These are phyloP conservation scores for Staphylotrichum tortipilum DNA, from an alignment of 495 filamentous ascomycete genomes.

Conservation along the genomic window DNA sequence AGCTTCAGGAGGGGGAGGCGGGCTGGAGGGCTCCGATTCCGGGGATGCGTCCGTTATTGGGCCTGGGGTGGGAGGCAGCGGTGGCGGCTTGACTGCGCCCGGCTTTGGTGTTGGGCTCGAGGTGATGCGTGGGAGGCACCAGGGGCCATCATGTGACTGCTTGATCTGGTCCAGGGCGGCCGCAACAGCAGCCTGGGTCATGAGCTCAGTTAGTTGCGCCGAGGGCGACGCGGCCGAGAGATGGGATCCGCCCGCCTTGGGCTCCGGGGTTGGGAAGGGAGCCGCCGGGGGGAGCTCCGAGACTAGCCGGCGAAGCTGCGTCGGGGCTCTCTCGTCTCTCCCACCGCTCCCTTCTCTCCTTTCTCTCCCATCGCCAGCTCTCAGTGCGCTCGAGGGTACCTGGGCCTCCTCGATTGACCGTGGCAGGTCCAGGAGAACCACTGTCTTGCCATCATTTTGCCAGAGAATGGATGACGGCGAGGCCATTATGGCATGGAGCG, in stretches of 20 bases:
- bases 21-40: neutral
- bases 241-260: conserved; percentile 19
- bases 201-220: conserved; percentile 37
- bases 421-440: conserved; percentile 37
- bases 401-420: conserved; percentile 41
- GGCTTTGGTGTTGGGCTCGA: neutral
- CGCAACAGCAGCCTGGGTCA: conserved; percentile 35
- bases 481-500: conserved; percentile 3
- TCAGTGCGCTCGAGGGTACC: conserved; percentile 21
- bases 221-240: conserved; percentile 14
- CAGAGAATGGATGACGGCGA: conserved; percentile 24
- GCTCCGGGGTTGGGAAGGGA: conserved; percentile 41
- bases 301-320: conserved; percentile 23
- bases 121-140: conserved; percentile 34
- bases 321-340: too few species aligned
- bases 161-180: conserved; percentile 32
- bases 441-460: conserved; percentile 27
- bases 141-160: conserved; percentile 31
- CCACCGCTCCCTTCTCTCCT: too few species aligned
- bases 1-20: neutral
- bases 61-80: neutral
- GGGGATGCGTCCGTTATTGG: neutral
- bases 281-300: conserved; percentile 26
- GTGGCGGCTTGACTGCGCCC: neutral
- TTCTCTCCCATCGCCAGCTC: conserved; percentile 2